Base-by-base conservation (phyloP, 2,329 filamentous ascomycete species). In the Nakataea oryzae region DNA sequence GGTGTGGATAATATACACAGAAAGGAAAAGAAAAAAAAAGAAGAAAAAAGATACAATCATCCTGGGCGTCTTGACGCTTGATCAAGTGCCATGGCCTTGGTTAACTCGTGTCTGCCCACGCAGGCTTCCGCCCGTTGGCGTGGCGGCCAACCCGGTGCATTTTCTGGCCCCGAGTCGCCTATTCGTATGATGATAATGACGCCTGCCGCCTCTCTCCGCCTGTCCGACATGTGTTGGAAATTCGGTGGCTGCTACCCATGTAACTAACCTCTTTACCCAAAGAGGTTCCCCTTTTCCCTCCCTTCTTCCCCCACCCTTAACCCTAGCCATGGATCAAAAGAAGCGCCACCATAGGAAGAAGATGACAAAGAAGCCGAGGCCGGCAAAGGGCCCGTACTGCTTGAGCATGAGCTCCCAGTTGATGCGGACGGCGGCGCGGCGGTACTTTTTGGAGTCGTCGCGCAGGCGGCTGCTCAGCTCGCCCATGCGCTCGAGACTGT, bases 321-420 rank as follows among this genome's bases (percentile, higher is more conserved):
- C 21, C 14, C 13, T 13, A 7, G 14, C 2, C 12, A 21, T 34
- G 24, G n/a, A 17, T 78, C 73, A 97, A 75, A 96, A 96, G 78
- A 97, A 97, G 66, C 92, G 86, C 89, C 91, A 93, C 83, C 89
- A 96, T 65, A 97, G 77, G 75, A 97, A 92, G 65, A 97, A 74
- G 61, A 97, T 73, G 64, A 97, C 87, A 65, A 97, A 86, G 63
- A 96, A 79, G 2, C 83, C 91, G 63, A 97, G 78, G 3, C 83
- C 91, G 30, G 84, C 93, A 75, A 97, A 87, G 3, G 95, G 95
- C 1, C 92, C 95, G 72, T 97, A 99, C 85, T 97, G 93, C 81
- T 97, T 97, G 65, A 97, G 67, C 73, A 99, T 78, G 73, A 97
- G 78, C 75, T 99, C 93, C 96, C 95, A 99, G 75, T 99, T 99